phyloP scores from a whole-genome alignment of 2,329 filamentous ascomycete species.

The Zelopaecilomyces penicillatus region DNA sequence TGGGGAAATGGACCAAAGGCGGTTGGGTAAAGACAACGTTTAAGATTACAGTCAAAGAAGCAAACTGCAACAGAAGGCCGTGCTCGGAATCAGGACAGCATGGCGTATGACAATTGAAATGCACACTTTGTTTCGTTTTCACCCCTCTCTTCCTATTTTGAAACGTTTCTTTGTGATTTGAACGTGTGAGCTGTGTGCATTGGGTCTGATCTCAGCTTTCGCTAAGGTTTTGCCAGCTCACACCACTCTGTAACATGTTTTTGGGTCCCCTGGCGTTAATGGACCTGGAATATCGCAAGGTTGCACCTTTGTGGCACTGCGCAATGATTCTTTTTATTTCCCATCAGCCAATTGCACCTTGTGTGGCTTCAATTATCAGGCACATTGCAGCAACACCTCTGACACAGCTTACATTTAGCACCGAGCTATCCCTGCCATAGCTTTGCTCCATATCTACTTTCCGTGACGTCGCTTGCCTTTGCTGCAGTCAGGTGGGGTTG shows the following conservation, averaged over 20 bases:
- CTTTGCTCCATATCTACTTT: neutral
- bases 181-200: neutral
- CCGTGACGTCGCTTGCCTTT: constrained; percentile 5
- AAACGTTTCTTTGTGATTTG: constrained; percentile 3
- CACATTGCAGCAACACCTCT: neutral
- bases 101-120: constrained; percentile 18
- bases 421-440: constrained; percentile 5
- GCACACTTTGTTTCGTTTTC: constrained; percentile 16
- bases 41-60: constrained; percentile 18
- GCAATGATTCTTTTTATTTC: too few species aligned
- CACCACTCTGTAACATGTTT: too few species aligned
- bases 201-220: neutral
- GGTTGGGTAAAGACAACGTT: constrained; percentile 23
- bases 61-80: constrained; percentile 19
- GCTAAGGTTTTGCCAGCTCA: too few species aligned
- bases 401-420: constrained; percentile 3
- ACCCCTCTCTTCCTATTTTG: neutral
- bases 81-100: constrained; percentile 16
- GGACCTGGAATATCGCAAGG: too few species aligned
- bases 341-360: neutral
- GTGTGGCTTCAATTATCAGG: neutral
- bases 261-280: too few species aligned
- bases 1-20: constrained; percentile 23
- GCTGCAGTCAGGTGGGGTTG: constrained; percentile 7
- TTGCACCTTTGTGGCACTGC: too few species aligned